Base-by-base conservation (phyloP, 2,329 filamentous ascomycete species). In the Botrytis hyacinthi region DNA sequence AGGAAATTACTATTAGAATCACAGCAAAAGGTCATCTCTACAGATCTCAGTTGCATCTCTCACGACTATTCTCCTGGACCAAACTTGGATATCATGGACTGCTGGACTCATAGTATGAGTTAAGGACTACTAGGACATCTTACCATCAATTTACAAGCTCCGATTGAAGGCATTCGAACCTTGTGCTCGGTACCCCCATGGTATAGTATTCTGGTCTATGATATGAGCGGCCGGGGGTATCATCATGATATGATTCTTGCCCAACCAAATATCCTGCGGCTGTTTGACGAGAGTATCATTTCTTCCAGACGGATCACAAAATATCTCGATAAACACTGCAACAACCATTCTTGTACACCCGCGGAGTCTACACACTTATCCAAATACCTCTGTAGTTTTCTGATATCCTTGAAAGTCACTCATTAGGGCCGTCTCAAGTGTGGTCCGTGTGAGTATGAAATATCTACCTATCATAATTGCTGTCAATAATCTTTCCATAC, bases 401-500 rank as follows among this genome's bases (percentile, higher is more conserved):
- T 16, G 12, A 35, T 26, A 65, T 65, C 42, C 65, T 40, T 67
- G 65, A 16, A 67, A 29, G 16, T 67, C 42, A 66, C 65, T 40
- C 46, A 51, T 54, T 29, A 51, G 46, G 46, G 46, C 46, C 65
- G 35, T 54, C 37, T 35, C 35, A 29, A 14, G n/a, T 68, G 46
- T 68, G 65, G 65, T 54, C 65, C 65, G 65, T 68, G 65, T 54
- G 35, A 54, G 37, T 68, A 68, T 67, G 29, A 54, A 54, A 20
- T 40, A 54, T 54, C 32, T 46, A 48, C 20, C 46, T 16, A 16
- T 54, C n/a, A 40, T 37, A 26, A 42, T 9, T 54, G 12, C 26
- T 57, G 22, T 32, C 44, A 35, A 48, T 48, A 1, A 54, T 68
- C 22, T 35, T 9, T 26, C 29, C 42, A 46, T 65, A n/a, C 60